Evolutionary conservation across 768 basidiomycete genomes (phyloP), one percentile per base, ranked within the genome.

Genomic region (Paxillus involutus): DNA sequence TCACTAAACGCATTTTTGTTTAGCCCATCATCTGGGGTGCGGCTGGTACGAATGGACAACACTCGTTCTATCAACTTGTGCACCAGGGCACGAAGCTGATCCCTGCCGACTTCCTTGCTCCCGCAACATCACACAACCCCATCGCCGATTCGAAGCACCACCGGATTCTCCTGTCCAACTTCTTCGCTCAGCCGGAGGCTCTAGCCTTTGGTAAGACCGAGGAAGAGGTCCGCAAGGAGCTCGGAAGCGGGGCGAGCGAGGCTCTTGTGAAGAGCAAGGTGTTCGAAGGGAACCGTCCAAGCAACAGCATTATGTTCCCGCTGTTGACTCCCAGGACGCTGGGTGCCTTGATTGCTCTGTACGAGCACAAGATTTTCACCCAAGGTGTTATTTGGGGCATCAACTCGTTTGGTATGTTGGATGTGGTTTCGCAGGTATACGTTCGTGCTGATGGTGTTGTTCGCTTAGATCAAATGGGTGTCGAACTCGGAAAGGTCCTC

Each of bases 11-110:
- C 16, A 12, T 40, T 21, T 48, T 41, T 48, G 11, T 51, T 21
- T 62, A 94, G 88, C 96, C 97, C 13, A 98, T 99, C 76, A 91
- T 98, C 71, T 99, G 97, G 97, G 97, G 96, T 61, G 95, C 95
- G 10, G 88, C 92, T 0, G 97, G 96, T 41, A 98, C 97, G 37
- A 98, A 98, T 73, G 97, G 96, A 53, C 96, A 98, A 71, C 97
- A 99, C 77, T 98, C 97, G 9, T 98, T 99, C 83, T 99, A 99
- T 77, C 96, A 98, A 74, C 89, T 98, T 59, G 79, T 95, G 19
- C 93, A 95, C 74, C 94, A 94, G 70, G 93, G 93, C 47, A 95
- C 93, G 39, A 96, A 94, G 76, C 70, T 95, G 58, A 88, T 95
- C 62, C 94, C 94, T 1, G 83, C 89, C 44, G 94, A 97, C 71